phyloP scores from a whole-genome alignment of 768 basidiomycete genomes.

The Podaxis sp. region DNA sequence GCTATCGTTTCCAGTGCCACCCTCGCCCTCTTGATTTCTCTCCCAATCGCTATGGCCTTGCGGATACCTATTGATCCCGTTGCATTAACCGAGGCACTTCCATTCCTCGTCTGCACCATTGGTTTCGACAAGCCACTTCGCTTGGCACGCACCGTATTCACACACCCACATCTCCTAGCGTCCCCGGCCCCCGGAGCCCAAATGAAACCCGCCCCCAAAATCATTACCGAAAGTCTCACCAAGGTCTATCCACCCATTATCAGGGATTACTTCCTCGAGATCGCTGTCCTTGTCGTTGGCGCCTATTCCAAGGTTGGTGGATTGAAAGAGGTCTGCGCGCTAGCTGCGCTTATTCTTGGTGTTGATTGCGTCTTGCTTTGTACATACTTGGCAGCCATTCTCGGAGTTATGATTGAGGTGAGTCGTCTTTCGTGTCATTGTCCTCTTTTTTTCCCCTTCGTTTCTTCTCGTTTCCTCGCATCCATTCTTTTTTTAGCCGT shows the following conservation, averaged over 20 bases:
- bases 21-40: slow-evolving; percentile 80
- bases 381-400: slow-evolving; percentile 85
- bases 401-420: slow-evolving; percentile 97
- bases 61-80: slow-evolving; percentile 91
- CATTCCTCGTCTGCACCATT: slow-evolving; percentile 96
- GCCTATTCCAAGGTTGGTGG: slow-evolving; percentile 87
- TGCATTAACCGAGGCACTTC: slow-evolving; percentile 90
- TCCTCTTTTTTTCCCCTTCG: slow-evolving; percentile 4
- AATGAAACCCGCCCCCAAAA: slow-evolving; percentile 76
- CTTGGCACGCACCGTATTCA: slow-evolving; percentile 86
- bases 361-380: slow-evolving; percentile 88
- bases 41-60: slow-evolving; percentile 72
- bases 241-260: slow-evolving; percentile 82
- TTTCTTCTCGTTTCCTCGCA: background rate
- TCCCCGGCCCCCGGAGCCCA: slow-evolving; percentile 26
- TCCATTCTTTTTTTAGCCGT: background rate
- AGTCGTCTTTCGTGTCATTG: slow-evolving; percentile 17
- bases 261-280: slow-evolving; percentile 90
- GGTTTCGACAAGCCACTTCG: slow-evolving; percentile 98
- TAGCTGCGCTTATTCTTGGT: slow-evolving; percentile 84
- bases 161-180: slow-evolving; percentile 64
- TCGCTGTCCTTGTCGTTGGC: slow-evolving; percentile 85
- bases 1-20: slow-evolving; percentile 80
- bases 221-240: slow-evolving; percentile 82
- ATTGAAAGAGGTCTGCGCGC: slow-evolving; percentile 89